Base-by-base conservation (phyloP, 257 asterid species). In the Solanum appendiculatum region DNA sequence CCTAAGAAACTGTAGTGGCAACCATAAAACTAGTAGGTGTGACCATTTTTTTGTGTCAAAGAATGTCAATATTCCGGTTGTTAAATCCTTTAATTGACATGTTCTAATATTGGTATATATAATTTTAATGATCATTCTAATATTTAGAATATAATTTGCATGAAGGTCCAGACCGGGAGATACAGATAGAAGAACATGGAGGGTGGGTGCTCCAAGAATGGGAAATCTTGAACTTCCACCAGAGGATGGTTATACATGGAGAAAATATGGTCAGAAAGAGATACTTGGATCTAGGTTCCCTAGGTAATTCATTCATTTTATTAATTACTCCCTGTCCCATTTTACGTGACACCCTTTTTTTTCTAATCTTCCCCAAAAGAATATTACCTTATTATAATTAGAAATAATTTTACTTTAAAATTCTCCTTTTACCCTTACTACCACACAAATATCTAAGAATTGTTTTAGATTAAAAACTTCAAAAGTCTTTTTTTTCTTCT, bases 211-310 rank as follows among this genome's bases (percentile, higher is more conserved):
- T 84, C 98, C 98, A 12, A 92, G 83, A 58, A 93, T 96, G 95
- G 99, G 99, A 27, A 94, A 95, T 87, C 92, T 91, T 23, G 98
- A 95, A 16, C 87, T 90, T 58, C 99, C 99, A 0, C 99, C 98
- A 0, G 98, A 95, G 18, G 99, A 96, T 89, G 98, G 97, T 46
- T 93, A 85, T 86, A 95, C 96, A 3, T 96, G 99, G 99, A 88
- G 97, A 83, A 95, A 96, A 89, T 96, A 96, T 84, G 99, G 99
- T 60, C 98, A 95, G 90, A 96, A 95, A 77, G 94, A 90, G 86
- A 96, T 96, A 56, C 92, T 95, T 21, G 92, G 96, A 34, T 87
- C 93, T 46, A 93, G 13, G 46, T 94, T 89, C 89, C 99, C 98
- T 21, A 93, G 99, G 99, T 96, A 91, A 33, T 1, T 5, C 6